phyloP scores from a whole-genome alignment of 306 rosid genomes.

The Casuarina cunninghamiana region DNA sequence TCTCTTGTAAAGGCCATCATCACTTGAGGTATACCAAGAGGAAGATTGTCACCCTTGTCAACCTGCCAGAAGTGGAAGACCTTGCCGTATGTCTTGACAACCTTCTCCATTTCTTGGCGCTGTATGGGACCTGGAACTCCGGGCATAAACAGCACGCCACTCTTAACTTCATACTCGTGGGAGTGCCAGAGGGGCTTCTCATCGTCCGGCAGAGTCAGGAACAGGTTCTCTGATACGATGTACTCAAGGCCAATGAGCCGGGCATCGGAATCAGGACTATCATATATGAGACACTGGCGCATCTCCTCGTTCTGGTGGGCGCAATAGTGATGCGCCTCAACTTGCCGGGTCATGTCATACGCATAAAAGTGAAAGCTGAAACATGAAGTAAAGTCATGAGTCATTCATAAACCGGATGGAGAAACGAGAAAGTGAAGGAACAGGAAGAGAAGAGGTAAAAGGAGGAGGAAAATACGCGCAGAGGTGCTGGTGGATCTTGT shows the following conservation, averaged over 20 bases:
- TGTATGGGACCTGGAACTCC: conserved; percentile 45
- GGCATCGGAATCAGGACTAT: conserved; percentile 32
- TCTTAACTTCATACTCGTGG: conserved; percentile 79
- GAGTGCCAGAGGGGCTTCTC: conserved; percentile 86
- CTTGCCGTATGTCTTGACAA: conserved; percentile 80
- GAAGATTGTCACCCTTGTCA: conserved; percentile 56
- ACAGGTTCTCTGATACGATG: conserved; percentile 52
- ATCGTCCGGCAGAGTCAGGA: conserved; percentile 65
- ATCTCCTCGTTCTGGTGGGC: conserved; percentile 74
- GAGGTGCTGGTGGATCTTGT: conserved; percentile 82
- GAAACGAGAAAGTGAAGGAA: neutral
- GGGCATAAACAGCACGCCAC: conserved; percentile 64
- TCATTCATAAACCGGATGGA: neutral
- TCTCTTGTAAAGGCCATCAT: conserved; percentile 84
- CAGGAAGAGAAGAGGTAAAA: neutral
- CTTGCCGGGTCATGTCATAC: conserved; percentile 75
- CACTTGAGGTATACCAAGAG: conserved; percentile 68
- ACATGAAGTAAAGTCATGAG: too few species aligned
- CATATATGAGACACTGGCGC: conserved; percentile 80
- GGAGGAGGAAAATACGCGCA: conserved; percentile 55
- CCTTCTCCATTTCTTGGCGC: conserved; percentile 54
- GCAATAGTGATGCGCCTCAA: conserved; percentile 91
- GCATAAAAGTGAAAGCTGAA: conserved; percentile 69
- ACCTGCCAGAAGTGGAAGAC: conserved; percentile 83
- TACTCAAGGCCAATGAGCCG: conserved; percentile 73